Conservation (phyloP, 257 asterid species). For the Handroanthus guayacan region DNA sequence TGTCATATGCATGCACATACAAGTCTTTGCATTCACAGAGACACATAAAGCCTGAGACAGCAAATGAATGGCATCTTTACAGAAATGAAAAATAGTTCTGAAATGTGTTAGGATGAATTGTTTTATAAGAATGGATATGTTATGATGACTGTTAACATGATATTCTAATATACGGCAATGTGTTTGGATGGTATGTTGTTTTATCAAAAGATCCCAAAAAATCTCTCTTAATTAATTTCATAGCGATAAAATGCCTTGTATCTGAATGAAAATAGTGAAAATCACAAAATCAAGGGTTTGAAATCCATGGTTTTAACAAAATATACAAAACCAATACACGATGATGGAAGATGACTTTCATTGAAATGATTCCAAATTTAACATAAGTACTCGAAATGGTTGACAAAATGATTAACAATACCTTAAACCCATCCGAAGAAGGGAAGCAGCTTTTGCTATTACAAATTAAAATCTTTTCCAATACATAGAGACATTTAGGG, state of each 20-base stretch:
- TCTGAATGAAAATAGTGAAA: too few relatives aligned
- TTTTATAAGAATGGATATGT: too few relatives aligned
- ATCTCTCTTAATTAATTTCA: too few relatives aligned
- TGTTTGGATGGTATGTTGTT: too few relatives aligned
- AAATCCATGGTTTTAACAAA: background rate
- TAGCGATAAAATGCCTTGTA: too few relatives aligned
- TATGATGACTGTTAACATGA: too few relatives aligned
- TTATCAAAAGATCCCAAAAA: too few relatives aligned
- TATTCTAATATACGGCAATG: too few relatives aligned
- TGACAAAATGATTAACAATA: background rate
- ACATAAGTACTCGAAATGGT: background rate
- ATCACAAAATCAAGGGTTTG: background rate
- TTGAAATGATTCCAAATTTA: background rate
- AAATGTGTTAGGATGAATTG: background rate
- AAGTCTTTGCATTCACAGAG: constrained; percentile 1
- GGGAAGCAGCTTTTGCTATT: too few relatives aligned
- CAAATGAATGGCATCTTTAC: background rate
- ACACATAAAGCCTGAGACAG: background rate
- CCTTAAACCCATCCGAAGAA: background rate
- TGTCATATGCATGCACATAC: background rate
- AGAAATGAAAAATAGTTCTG: constrained; percentile 12
- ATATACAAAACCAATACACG: constrained; percentile 7
- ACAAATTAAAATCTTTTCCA: background rate
- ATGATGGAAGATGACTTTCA: background rate
- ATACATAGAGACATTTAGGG: background rate